A percentile compares a stretch with the other conserved stretches of the same genome.
phyloP scores from a whole-genome alignment of 805 yeast species.

The Cyberlindnera samutprakarnensis region DNA sequence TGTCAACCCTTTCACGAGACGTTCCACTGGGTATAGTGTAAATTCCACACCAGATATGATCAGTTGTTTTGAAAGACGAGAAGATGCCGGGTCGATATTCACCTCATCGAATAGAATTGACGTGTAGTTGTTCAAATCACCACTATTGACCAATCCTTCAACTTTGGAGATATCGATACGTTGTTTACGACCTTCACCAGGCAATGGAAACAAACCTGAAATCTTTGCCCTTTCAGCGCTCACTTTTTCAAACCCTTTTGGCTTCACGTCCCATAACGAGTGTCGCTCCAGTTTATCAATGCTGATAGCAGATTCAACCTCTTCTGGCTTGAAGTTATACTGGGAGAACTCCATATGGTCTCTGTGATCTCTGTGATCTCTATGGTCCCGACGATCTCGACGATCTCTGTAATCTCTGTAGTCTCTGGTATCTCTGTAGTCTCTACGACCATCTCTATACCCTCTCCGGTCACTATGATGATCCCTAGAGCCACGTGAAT shows the following conservation, averaged over 20 bases:
- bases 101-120: constrained; percentile 28
- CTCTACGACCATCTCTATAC: constrained; percentile 3
- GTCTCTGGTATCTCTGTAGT: constrained; percentile 3
- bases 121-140: constrained; percentile 23
- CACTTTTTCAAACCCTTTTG: constrained; percentile 66
- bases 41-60: constrained; percentile 25
- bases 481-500: no score
- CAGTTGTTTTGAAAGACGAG: constrained; percentile 22
- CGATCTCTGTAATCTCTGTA: constrained; percentile 4
- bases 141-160: constrained; percentile 24
- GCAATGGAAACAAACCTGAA: constrained; percentile 71
- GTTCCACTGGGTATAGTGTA: constrained; percentile 24
- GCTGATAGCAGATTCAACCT: constrained; percentile 34
- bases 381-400: background rate
- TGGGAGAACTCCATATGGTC: constrained; percentile 3
- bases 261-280: constrained; percentile 65
- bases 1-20: constrained; percentile 38
- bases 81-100: constrained; percentile 20
- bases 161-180: constrained; percentile 24
- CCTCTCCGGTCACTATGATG: constrained; percentile 4
- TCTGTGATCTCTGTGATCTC: constrained; percentile 4
- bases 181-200: constrained; percentile 54
- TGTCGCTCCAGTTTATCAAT: constrained; percentile 44
- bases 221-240: constrained; percentile 72
- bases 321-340: constrained; percentile 11